These are phyloP conservation scores for Phytophthora fragariaefolia DNA, from an alignment of 352 stramenopile species.

Conservation along the genomic window DNA sequence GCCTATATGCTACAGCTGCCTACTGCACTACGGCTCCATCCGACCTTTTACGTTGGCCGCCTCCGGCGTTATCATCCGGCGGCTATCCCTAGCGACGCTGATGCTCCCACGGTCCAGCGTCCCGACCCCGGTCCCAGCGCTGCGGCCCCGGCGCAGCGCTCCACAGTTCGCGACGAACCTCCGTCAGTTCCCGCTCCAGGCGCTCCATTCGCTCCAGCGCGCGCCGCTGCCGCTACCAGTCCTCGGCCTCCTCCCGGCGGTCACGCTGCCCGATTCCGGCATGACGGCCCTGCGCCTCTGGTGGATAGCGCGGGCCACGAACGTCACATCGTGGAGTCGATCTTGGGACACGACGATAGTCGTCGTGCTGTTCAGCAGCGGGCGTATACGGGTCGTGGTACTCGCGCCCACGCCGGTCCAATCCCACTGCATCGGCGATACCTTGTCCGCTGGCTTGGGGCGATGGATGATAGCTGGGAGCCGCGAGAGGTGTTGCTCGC, in stretches of 20 bases:
- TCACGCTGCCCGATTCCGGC: not conserved
- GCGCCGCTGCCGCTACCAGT: not conserved
- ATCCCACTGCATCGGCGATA: not conserved
- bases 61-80: constrained; percentile 12
- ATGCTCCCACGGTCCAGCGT: not conserved
- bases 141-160: not conserved
- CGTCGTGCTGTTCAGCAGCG: not conserved
- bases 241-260: not conserved
- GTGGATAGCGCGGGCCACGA: not conserved
- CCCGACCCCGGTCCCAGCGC: not conserved
- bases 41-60: constrained; percentile 23
- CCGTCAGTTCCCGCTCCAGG: too few relatives aligned
- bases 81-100: not conserved
- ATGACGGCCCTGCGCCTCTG: not conserved
- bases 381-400: not conserved
- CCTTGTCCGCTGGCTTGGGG: constrained; percentile 1
- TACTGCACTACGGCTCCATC: constrained; percentile 19
- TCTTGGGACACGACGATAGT: constrained; percentile 3
- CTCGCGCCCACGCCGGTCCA: not conserved
- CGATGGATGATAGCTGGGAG: constrained; percentile 14
- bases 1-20: constrained; percentile 31
- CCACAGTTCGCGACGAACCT: too few relatives aligned
- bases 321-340: not conserved
- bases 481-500: not conserved
- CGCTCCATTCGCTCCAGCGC: too few relatives aligned